A percentile compares a stretch with the other conserved stretches of the same genome.
Evolutionary conservation across 345 rosid species (phyloP).

Genomic region (Gossypium sturtianum): DNA sequence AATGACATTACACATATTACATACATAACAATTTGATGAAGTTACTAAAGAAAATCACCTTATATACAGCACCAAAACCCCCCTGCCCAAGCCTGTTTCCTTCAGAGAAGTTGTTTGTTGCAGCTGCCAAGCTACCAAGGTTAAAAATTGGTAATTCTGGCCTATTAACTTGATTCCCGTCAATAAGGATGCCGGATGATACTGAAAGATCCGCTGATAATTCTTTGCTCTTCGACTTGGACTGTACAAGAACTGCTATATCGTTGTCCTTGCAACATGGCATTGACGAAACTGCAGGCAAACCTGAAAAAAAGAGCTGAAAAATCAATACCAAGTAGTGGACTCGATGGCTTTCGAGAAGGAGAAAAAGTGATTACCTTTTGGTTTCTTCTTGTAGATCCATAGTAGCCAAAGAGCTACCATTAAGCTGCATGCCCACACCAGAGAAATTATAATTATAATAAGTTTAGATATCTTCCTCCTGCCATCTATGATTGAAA

Average conservation of each 20-base stretch:
- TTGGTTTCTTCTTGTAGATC: conserved; percentile 34
- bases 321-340: background rate
- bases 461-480: conserved; percentile 28
- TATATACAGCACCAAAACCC: conserved; percentile 78
- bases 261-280: conserved; percentile 28
- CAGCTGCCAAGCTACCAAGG: conserved; percentile 37
- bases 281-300: conserved; percentile 22
- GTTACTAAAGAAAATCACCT: conserved; percentile 30
- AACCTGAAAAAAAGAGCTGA: conserved; percentile 16
- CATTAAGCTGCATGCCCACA: conserved; percentile 32
- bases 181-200: conserved; percentile 29
- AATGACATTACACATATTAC: background rate
- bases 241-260: conserved; percentile 19
- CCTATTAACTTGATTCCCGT: conserved; percentile 44
- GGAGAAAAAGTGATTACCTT: conserved; percentile 29
- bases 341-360: background rate
- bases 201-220: conserved; percentile 42
- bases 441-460: conserved; percentile 34
- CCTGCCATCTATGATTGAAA: conserved; percentile 25
- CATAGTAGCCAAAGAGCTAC: conserved; percentile 33
- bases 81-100: conserved; percentile 72
- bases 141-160: conserved; percentile 47
- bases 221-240: conserved; percentile 19
- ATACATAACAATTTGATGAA: no score
- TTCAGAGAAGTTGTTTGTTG: conserved; percentile 55